Evolutionary conservation across 768 basidiomycete species (phyloP).

Genomic region (Epithele typhae): DNA sequence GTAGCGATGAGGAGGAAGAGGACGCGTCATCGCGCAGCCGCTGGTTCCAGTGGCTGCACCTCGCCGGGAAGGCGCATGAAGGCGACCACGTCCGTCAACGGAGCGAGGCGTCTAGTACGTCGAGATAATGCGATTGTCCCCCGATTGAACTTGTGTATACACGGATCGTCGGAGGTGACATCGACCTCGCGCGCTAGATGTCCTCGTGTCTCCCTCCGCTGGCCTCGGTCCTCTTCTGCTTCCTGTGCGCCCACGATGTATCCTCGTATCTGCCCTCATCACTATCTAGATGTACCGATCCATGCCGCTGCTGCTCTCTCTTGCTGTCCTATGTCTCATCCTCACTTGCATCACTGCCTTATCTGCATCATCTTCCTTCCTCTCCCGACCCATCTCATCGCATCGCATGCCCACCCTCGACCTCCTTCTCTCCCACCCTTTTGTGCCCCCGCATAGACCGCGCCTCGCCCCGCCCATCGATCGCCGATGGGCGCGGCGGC

Average conservation of each 20-base stretch:
- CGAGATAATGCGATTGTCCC: conserved; percentile 8
- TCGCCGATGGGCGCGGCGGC: not conserved
- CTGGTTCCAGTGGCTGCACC: conserved; percentile 22
- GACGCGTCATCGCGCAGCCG: conserved; percentile 17
- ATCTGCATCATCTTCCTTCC: conserved; percentile 2
- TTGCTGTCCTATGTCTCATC: conserved; percentile 10
- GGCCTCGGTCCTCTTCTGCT: not conserved
- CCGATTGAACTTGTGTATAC: not conserved
- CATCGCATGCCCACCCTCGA: too few species aligned
- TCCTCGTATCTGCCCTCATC: not conserved
- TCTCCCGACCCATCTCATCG: not conserved
- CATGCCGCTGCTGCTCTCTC: conserved; percentile 4
- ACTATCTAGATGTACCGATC: too few species aligned
- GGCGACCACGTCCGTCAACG: conserved; percentile 6
- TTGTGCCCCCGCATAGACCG: too few species aligned
- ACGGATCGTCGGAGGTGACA: conserved; percentile 2
- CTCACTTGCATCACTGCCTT: not conserved
- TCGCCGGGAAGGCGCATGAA: conserved; percentile 8
- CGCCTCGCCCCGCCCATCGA: too few species aligned
- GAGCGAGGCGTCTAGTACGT: conserved; percentile 15
- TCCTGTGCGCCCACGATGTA: not conserved
- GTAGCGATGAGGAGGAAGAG: conserved; percentile 30
- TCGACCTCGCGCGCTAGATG: conserved; percentile 12
- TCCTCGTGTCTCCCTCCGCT: conserved; percentile 3
- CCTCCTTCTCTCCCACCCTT: too few species aligned